Evolutionary conservation across 164 flowering plant species (phyloP).

Genomic region (Liriodendron chinense): DNA sequence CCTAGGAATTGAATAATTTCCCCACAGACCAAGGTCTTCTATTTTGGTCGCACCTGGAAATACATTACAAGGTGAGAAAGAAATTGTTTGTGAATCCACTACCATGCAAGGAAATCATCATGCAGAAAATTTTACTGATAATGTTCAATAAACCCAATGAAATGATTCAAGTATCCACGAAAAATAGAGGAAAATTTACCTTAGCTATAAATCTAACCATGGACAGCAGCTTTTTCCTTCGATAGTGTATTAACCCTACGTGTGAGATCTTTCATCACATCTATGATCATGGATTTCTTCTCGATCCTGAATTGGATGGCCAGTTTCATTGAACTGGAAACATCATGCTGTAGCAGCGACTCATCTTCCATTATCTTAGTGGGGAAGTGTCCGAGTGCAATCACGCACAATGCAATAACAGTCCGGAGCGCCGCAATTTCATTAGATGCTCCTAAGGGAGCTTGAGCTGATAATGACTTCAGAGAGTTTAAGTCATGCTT

Average conservation of each 20-base stretch:
- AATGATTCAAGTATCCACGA: neutral
- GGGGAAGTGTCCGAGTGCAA: slow-evolving; percentile 73
- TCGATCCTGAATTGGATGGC: slow-evolving; percentile 72
- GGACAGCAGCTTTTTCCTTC: slow-evolving; percentile 16
- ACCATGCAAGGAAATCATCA: too few species aligned
- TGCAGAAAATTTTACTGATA: too few species aligned
- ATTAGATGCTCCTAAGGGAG: slow-evolving; percentile 73
- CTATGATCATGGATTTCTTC: slow-evolving; percentile 74
- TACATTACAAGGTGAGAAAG: too few species aligned
- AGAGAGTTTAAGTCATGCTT: slow-evolving; percentile 53
- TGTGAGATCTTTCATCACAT: slow-evolving; percentile 71
- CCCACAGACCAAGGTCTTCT: too few species aligned
- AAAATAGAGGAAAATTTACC: neutral
- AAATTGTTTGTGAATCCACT: too few species aligned
- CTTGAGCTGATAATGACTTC: slow-evolving; percentile 60
- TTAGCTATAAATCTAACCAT: slow-evolving; percentile 4
- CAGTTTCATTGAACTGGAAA: slow-evolving; percentile 45
- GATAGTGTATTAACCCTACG: slow-evolving; percentile 44
- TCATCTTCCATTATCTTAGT: slow-evolving; percentile 88
- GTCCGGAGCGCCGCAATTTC: slow-evolving; percentile 70
- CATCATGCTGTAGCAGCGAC: slow-evolving; percentile 39
- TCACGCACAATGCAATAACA: slow-evolving; percentile 67
- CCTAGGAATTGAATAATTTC: slow-evolving; percentile 82
- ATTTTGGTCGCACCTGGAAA: too few species aligned
- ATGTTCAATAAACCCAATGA: neutral